Base-by-base conservation (phyloP, 176 grass and related monocot species). In the Phragmites australis region DNA sequence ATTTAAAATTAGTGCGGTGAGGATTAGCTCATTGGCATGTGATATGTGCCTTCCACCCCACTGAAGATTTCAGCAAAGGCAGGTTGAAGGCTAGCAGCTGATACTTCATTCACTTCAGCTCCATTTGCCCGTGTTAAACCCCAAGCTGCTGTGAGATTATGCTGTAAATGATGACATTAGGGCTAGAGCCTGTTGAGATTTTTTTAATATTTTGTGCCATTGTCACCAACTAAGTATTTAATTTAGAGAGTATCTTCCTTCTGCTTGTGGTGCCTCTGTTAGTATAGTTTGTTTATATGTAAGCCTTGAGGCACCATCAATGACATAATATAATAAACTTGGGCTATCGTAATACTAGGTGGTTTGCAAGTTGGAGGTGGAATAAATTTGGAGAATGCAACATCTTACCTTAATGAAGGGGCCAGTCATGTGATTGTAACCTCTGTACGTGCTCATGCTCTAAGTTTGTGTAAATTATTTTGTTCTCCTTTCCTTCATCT, bases 381-480 rank as follows among this genome's bases (percentile, higher is more conserved):
- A 39, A 95, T 98, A 84, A 94, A 94, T 87, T 85, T 75, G 65
- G 88, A 94, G 68, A 98, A 98, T 88, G 90, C 92, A 65, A 86
- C 65, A 49, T 81, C 46, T 67, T 94, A 95, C 74, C 75, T 94
- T 75, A 81, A 91, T 31, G 90, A 95, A 98, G 96, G 96, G 39
- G 96, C 96, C 56, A 94, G 92, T 82, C 96, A 98, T 65, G 92
- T 95, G 78, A 95, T 95, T 79, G 92, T 98, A 74, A 98, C 96
- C 23, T 98, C 92, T 66, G 92, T 94, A 88, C 45, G 84, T 91
- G 79, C 39, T 44, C 49, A 79, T 74, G 56, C 65, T 85, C 49
- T 85, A 53, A 42, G 47, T 72, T 27, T 72, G 1, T 65, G 16
- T 72, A 84, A 76, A 77, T 49, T 5, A 31, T 77, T 11, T 43